Evolutionary conservation across 345 rosid species (phyloP).

Genomic region (Microcos paniculata): DNA sequence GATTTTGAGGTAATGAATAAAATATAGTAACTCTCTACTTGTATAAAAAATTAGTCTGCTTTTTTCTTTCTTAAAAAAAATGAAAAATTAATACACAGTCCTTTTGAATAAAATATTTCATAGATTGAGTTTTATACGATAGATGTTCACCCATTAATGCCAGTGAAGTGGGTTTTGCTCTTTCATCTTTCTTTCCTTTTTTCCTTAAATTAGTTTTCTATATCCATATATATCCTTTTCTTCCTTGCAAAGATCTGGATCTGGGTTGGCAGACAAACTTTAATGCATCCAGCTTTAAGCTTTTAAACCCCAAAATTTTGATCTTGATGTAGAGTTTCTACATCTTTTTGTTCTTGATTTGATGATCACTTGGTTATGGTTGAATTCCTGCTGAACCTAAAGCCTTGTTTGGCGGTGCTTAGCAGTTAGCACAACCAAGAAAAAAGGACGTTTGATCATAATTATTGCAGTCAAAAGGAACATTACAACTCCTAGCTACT

Average conservation of each 20-base stretch:
- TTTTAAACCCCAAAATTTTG: background rate
- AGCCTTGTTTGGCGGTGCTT: background rate
- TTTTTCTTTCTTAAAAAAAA: no score
- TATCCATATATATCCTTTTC: constrained; percentile 21
- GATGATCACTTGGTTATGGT: background rate
- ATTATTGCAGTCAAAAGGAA: background rate
- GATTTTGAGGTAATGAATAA: constrained; percentile 24
- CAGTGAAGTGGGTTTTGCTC: background rate
- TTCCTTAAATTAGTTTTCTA: background rate
- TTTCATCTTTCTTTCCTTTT: constrained; percentile 2
- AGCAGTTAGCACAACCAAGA: background rate
- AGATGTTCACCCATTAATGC: background rate
- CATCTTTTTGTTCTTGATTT: no score
- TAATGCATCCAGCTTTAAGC: background rate
- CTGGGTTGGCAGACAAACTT: constrained; percentile 25
- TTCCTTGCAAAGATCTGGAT: constrained; percentile 43
- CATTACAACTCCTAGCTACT: background rate
- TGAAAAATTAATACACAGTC: background rate
- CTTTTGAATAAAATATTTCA: constrained; percentile 5
- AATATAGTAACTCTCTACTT: constrained; percentile 3
- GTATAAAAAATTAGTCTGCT: background rate
- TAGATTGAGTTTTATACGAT: background rate
- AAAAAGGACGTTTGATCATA: background rate
- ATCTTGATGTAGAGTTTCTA: background rate
- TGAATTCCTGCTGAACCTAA: background rate